A percentile compares a stretch with the other conserved stretches of the same genome.
Conservation (phyloP, 2,329 filamentous ascomycete species). For the Alternaria panax region DNA sequence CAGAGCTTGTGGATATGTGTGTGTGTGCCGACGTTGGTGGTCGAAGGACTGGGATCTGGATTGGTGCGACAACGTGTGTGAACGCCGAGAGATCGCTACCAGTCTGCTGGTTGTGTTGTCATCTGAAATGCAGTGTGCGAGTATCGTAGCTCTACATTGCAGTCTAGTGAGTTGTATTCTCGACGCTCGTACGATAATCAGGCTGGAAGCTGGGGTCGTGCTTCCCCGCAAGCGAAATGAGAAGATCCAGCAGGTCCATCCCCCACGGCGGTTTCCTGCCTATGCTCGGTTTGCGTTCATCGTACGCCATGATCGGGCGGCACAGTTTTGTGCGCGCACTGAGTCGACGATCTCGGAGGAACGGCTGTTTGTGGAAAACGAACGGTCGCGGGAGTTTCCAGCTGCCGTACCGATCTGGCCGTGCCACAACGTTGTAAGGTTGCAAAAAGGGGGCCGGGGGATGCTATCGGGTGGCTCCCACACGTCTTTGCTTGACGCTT, state of each 20-base stretch:
- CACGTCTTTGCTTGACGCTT: background rate
- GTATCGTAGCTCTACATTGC: constrained; percentile 7
- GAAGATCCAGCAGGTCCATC: constrained; percentile 10
- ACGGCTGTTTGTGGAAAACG: constrained; percentile 5
- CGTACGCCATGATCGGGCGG: constrained; percentile 5
- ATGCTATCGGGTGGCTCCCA: background rate
- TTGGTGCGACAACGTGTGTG: constrained; percentile 6
- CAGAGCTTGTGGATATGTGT: background rate
- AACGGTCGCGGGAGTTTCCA: constrained; percentile 8
- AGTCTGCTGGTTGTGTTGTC: constrained; percentile 4
- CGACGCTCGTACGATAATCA: constrained; percentile 8
- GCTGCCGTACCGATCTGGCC: constrained; percentile 13
- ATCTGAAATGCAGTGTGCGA: constrained; percentile 9
- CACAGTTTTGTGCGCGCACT: constrained; percentile 1
- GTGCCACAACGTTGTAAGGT: constrained; percentile 15
- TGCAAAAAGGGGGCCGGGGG: constrained; percentile 16
- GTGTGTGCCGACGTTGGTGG: background rate
- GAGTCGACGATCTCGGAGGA: constrained; percentile 13
- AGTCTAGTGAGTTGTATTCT: constrained; percentile 12
- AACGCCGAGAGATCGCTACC: constrained; percentile 13
- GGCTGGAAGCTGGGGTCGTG: constrained; percentile 12
- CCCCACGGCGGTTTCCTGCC: constrained; percentile 4
- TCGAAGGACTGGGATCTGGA: background rate
- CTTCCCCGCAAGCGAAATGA: constrained; percentile 21
- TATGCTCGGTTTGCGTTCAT: constrained; percentile 13